Base-by-base conservation (phyloP, 164 flowering plant species). In the Vitis rupestris region DNA sequence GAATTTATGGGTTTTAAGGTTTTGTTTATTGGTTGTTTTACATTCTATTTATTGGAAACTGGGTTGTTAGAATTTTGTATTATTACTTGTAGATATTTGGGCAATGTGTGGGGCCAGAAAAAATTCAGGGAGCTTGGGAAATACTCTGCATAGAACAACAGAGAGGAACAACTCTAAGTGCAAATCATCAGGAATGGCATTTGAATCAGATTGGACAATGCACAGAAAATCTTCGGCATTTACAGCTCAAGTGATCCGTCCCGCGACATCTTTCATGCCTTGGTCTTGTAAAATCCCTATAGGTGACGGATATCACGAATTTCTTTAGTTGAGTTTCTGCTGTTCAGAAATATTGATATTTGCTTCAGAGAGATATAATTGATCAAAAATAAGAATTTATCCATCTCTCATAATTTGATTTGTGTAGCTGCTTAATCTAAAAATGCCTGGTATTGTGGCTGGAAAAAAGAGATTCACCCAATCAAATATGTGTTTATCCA, bases 281-380 rank as follows among this genome's bases (percentile, higher is more conserved):
- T 92, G 96, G 96, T 84, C 94, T 71, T 77, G 78, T 77, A 86
- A 80, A 82, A 85, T 92, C 52, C 90, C 87, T 59, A 87, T 90
- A 50, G 81, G 86, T 73, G 95, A 91, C 53, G 89, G 86, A 54
- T 92, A 74, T 79, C 96, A 88, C 30, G 99, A 91, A 71, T 88
- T 85, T 79, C 80, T 89, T 8, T 89, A 86, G 72, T 72, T 23
- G 56, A 17, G 30, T 52, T 30, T 63, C 48, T 57, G 17, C 37
- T 13, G 9, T 49, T 65, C 29, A 29, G 47, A 65, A 62, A 37
- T 50, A 53, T 74, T 27, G 47, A 50, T 54, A 19, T 29, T 60
- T 70, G 65, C 31, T 71, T 69, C 58, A 2, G 66, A 50, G 67
- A 23, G 64, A 50, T 59, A 61, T n/a, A 62, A 67, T 75, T 69